These are phyloP conservation scores for Venturia oleaginea DNA, from an alignment of 2,329 filamentous ascomycete species.

Conservation along the genomic window DNA sequence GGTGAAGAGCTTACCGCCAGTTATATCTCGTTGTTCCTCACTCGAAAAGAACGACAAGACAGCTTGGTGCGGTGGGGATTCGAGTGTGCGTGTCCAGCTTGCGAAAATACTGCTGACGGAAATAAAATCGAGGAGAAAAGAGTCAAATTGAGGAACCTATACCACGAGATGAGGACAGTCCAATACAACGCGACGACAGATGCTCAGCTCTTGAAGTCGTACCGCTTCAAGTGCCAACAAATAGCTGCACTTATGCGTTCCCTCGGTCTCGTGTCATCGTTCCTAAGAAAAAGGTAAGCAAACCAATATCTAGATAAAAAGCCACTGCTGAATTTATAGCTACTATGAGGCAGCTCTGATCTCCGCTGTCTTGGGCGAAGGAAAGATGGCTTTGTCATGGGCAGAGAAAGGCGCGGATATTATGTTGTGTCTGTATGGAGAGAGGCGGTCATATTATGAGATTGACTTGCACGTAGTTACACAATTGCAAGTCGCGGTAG, in stretches of 20 bases:
- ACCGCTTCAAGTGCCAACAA: not conserved
- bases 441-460: not conserved
- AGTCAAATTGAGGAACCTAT: not conserved
- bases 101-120: not conserved
- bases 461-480: not conserved
- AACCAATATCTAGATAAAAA: not conserved
- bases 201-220: not conserved
- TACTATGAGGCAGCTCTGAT: conserved; percentile 1
- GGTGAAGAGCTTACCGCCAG: not conserved
- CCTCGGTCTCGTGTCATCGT: not conserved
- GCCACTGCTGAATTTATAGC: not conserved
- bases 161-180: not conserved
- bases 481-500: not conserved
- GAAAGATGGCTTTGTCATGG: not conserved
- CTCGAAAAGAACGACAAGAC: not conserved
- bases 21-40: not conserved
- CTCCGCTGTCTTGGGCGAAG: not conserved
- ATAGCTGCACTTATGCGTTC: not conserved
- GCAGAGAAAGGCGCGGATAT: not conserved
- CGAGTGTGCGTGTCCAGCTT: not conserved
- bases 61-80: not conserved
- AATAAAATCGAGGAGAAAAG: not conserved
- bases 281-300: not conserved
- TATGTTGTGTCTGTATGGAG: not conserved
- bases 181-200: not conserved